These are phyloP conservation scores for Phylloporus scabripes DNA, from an alignment of 768 basidiomycete genomes.

Conservation along the genomic window DNA sequence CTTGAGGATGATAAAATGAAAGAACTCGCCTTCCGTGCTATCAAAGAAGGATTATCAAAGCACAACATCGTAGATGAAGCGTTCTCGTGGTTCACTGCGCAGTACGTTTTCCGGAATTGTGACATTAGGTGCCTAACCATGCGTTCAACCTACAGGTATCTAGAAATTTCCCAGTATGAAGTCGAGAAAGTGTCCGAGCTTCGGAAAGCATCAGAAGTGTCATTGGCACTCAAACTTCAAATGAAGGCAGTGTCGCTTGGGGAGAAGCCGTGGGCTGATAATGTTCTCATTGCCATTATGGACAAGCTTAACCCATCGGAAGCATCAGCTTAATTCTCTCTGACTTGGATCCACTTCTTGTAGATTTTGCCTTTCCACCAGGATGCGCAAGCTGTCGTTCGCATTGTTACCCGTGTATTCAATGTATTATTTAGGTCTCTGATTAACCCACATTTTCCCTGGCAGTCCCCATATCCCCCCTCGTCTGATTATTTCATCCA, in stretches of 20 bases:
- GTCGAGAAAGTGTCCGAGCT: constrained; percentile 17
- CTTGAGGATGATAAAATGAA: constrained; percentile 23
- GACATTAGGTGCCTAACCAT: neutral
- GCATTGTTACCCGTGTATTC: neutral
- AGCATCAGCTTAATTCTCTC: neutral
- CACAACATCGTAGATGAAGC: constrained; percentile 26
- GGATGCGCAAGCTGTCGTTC: neutral
- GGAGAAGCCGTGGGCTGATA: constrained; percentile 24
- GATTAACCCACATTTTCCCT: constrained; percentile 52
- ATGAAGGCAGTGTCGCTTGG: constrained; percentile 19
- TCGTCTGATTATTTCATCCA: constrained; percentile 69
- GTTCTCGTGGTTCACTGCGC: constrained; percentile 29
- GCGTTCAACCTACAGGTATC: constrained; percentile 10
- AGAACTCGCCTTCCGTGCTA: constrained; percentile 23
- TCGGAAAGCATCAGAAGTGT: constrained; percentile 20
- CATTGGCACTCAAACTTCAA: constrained; percentile 18
- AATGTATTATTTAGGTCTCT: constrained; percentile 12
- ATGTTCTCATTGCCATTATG: constrained; percentile 22
- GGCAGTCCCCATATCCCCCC: constrained; percentile 67
- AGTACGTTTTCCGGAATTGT: constrained; percentile 16
- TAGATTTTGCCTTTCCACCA: neutral
- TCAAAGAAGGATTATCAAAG: constrained; percentile 18
- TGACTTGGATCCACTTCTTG: neutral
- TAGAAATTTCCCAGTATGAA: constrained; percentile 10
- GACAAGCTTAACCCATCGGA: constrained; percentile 15